Evolutionary conservation across 1,284 basidiomycete genomes (phyloP), one percentile per base, ranked within the genome.

Genomic region (Phellopilus nigrolimitatus): DNA sequence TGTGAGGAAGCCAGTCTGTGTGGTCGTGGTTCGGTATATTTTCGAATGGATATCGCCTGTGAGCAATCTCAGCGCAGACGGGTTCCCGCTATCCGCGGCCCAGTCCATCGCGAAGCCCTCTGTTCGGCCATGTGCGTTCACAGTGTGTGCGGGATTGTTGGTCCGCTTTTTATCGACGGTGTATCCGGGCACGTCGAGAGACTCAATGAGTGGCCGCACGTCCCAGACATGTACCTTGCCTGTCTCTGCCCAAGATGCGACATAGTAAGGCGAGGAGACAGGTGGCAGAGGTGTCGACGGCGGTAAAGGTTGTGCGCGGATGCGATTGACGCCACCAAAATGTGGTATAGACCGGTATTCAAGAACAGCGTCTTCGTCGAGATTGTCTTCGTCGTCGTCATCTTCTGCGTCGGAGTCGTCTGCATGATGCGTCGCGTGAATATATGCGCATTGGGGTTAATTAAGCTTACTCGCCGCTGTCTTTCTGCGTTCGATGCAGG

Each of bases 91-190:
- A 45, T 82, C 77, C 21, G 87, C 84, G 25, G 84, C 82, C 97
- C 97, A 99, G 68, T 97, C 95, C 79, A 99, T 84, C 0, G 95
- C 97, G 65, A 95, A 99, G 3, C 97, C 97, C 68, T 99, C 97
- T n/a, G 84, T 78, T 25, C 76, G 74, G 10, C 90, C 90, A 71
- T 97, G 94, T 12, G 85, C 80, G 61, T 76, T 75, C 55, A 95
- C 76, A 0, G 91, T 93, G 70, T 88, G 89, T 2, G 81, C 72
- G 3, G 94, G 91, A 8, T 73, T 76, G 56, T 78, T 74, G n/a
- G 76, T 73, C 47, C 80, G 78, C 33, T 76, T 67, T 64, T 86
- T 91, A 61, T 92, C 88, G 53, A 79, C 69, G 38, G 74, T 66
- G 66, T 86, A 81, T 47, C 91, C 84, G 8, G 91, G 91, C 34